Base-by-base conservation (phyloP, 1,284 basidiomycete species). In the Ceratorhiza oryzae-sativae region DNA sequence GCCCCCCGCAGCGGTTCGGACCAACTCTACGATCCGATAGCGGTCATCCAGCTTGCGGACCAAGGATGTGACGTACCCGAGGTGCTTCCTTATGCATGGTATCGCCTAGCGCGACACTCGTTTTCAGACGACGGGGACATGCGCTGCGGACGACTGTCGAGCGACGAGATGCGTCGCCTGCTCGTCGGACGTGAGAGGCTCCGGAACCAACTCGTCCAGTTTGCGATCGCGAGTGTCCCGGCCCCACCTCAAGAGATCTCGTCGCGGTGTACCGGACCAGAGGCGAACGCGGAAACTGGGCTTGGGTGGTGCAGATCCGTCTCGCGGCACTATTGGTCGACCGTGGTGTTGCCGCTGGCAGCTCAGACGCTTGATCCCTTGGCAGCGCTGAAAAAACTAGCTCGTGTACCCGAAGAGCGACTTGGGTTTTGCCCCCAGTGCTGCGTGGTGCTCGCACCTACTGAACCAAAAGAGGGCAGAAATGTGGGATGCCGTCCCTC, bases 61-160 rank as follows among this genome's bases (percentile, higher is more conserved):
- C 61, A 63, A 30, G 61, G 61, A 36, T 63, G 61, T 30, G 49
- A 67, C 23, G 46, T 67, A 20, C 63, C 63, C n/a, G 63, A 67
- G 34, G 46, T 67, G 9, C 36, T 67, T 20, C 63, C 63, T 34
- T 55, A 67, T 27, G 63, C 63, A 27, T 67, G 63, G 63, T 67
- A 67, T 36, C 46, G 48, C 12, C 63, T 67, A 20, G 63, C 63
- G 5, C 63, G 63, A 1, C 63, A 67, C 25, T 67, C 63, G 32
- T 67, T 46, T 55, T 48, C 63, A 42, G 36, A 25, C 25, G 63
- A 67, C 12, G 61, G 61, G 2, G 32, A 36, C 42, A 49, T 41
- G 34, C 30, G 39, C n/a, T 67, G 34, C 34, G 63, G 20, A 48
- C 46, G 63, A 12, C 34, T 67, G n/a, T 67, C 63, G 32, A 55